Evolutionary conservation across 176 grass and related monocot genomes (phyloP), one percentile per base, ranked within the genome.

Genomic region (Echinochloa phyllopogon): DNA sequence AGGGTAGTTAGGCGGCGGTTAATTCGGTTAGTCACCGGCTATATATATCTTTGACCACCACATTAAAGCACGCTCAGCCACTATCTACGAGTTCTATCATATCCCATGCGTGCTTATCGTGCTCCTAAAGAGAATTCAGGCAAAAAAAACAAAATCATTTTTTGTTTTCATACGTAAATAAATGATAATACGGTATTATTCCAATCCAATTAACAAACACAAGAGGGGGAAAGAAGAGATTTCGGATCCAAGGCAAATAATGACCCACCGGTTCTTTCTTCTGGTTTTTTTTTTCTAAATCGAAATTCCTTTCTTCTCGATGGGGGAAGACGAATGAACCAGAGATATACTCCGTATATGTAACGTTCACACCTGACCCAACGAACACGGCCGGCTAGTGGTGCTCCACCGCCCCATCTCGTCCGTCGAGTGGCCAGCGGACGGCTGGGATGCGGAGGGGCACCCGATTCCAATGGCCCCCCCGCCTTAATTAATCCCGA

Each of bases 11-110:
- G 18, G 62, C 18, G 12, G 21, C 59, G 58, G 33, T 75, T 51
- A 25, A 17, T 64, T 83, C 78, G 81, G 81, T 74, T 71, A 18
- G 10, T 21, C 45, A 5, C 47, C 8, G 2, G 50, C 51, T 85
- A n/a, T n/a, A n/a, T n/a, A n/a, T n/a, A 48, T 77, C n/a, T 69
- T 78, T 78, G 25, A 8, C 51, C 15, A 5, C 21, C 25, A n/a
- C n/a, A n/a, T n/a, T n/a, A 33, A 4, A 6, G 15, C 10, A 21
- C 16, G 18, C n/a, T 24, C 56, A 20, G 18, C 6, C 52, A 8
- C 5, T 0, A 8, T 20, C 18, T 21, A 2, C 1, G 2, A 33
- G 2, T 33, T 33, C 29, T 2, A 56, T n/a, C n/a, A n/a, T n/a
- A n/a, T 59, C 24, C 56, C 56, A 24, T 58, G 17, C 20, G 20